Conservation (phyloP, 2,329 filamentous ascomycete species). For the Xenoacremonium recifei region DNA sequence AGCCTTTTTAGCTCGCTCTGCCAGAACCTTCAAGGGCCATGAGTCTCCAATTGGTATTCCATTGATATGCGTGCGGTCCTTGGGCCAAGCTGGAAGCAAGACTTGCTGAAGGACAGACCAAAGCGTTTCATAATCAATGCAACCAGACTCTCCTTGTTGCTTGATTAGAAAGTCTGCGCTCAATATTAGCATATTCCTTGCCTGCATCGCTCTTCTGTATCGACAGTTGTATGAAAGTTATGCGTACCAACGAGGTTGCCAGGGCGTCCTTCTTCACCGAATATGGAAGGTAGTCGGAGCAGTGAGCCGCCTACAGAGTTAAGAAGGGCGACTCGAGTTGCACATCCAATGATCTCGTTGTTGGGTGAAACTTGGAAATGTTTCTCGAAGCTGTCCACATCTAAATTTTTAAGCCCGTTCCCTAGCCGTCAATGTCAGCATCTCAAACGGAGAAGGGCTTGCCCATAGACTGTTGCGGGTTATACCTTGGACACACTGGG, state of each 20-base stretch:
- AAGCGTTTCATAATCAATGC: slow-evolving; percentile 37
- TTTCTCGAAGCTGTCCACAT: slow-evolving; percentile 30
- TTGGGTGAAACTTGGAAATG: slow-evolving; percentile 42
- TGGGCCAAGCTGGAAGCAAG: slow-evolving; percentile 49
- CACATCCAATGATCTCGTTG: slow-evolving; percentile 46
- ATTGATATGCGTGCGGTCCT: slow-evolving; percentile 48
- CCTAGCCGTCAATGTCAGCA: neutral
- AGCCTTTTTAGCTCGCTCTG: neutral
- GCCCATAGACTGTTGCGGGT: no score
- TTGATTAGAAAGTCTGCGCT: slow-evolving; percentile 39
- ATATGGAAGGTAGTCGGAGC: slow-evolving; percentile 34
- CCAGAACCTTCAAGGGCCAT: slow-evolving; percentile 41
- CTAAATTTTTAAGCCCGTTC: slow-evolving; percentile 17
- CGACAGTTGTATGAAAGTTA: no score
- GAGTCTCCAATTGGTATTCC: slow-evolving; percentile 48
- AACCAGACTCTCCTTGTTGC: slow-evolving; percentile 21
- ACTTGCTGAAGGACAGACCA: slow-evolving; percentile 43
- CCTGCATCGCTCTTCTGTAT: no score
- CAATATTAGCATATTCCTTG: neutral
- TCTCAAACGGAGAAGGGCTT: no score
- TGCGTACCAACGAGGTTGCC: slow-evolving; percentile 49
- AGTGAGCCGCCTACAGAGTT: slow-evolving; percentile 42
- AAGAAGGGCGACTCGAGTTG: slow-evolving; percentile 40
- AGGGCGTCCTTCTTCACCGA: slow-evolving; percentile 42
- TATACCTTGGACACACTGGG: no score